Evolutionary conservation across 495 filamentous ascomycete species (phyloP), one percentile per base, ranked within the genome.

Genomic region (Cryomyces minteri): DNA sequence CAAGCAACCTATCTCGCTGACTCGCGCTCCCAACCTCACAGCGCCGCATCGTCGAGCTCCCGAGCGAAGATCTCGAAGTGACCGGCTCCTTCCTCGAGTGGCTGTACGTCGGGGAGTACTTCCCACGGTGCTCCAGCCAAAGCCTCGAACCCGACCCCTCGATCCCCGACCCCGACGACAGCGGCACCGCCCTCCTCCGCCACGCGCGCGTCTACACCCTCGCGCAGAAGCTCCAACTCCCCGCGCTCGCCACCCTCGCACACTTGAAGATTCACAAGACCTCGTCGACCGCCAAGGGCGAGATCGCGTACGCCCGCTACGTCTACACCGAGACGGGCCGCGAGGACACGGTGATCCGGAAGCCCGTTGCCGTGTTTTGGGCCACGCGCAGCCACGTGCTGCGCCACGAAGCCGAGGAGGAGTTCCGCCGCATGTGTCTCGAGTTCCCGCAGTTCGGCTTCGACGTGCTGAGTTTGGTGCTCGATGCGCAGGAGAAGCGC

Each of bases 41-140:
- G 67, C 64, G 74, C 59, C 77, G 76, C 44, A 66, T 72, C 43
- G 77, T 94, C 51, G 62, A 78, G 34, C 78, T 94, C 32, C 58
- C 69, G 0, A 65, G 69, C 50, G 80, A 85, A 49, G 73, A 88
- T 52, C 62, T 90, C 30, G 82, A 87, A 48, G 83, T 88, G 32
- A 79, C 88, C 46, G 77, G 83, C 32, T 87, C 77, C 63, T 86
- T 93, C 55, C 74, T 96, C 53, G 81, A 94, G 65, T 96, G 80
- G 63, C 75, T 92, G 31, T 96, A 96, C 64, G 93, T 84, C 1
- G 75, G 74, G 59, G 84, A 96, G 59, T 94, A 94, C 69, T 85
- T 84, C 59, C 80, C 84, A 4, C 66, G 68, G 48, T 62, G 71
- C 43, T 48, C 57, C 5, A 51, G 55, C 12, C 66, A 63, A 18